Conservation (phyloP, 139 green algal species). For the Pleodorina starrii region DNA sequence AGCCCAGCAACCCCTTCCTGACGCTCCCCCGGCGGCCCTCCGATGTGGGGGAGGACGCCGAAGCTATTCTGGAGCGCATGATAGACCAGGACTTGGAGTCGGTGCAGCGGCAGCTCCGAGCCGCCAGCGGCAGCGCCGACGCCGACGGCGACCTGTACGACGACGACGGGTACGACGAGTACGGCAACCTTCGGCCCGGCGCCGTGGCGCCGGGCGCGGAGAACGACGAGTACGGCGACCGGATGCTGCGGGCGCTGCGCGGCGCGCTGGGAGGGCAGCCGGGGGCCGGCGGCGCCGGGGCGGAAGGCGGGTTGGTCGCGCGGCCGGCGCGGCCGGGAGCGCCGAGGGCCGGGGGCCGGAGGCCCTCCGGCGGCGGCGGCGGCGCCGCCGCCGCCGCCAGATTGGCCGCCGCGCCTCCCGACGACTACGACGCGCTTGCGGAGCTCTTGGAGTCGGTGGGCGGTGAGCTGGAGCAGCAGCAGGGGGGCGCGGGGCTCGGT, state of each 20-base stretch:
- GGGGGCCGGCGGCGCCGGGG: neutral
- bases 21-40: neutral
- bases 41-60: neutral
- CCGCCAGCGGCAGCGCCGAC: neutral
- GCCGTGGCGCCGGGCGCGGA: neutral
- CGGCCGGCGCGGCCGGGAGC: neutral
- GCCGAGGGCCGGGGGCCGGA: neutral
- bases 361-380: too few relatives aligned
- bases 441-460: slow-evolving; percentile 31
- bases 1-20: slow-evolving; percentile 38
- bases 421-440: slow-evolving; percentile 41
- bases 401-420: neutral
- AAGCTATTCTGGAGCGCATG: slow-evolving; percentile 3
- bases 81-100: neutral
- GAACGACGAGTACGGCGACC: neutral
- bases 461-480: slow-evolving; percentile 13
- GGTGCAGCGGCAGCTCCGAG: neutral
- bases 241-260: slow-evolving; percentile 13
- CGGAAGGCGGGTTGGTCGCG: neutral
- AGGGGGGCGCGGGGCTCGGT: neutral
- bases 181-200: slow-evolving; percentile 13
- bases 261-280: neutral
- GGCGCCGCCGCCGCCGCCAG: neutral
- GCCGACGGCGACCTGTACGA: neutral
- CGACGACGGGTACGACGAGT: slow-evolving; percentile 42